phyloP scores from a whole-genome alignment of 1,284 basidiomycete genomes.

The Cystobasidium sp. region DNA sequence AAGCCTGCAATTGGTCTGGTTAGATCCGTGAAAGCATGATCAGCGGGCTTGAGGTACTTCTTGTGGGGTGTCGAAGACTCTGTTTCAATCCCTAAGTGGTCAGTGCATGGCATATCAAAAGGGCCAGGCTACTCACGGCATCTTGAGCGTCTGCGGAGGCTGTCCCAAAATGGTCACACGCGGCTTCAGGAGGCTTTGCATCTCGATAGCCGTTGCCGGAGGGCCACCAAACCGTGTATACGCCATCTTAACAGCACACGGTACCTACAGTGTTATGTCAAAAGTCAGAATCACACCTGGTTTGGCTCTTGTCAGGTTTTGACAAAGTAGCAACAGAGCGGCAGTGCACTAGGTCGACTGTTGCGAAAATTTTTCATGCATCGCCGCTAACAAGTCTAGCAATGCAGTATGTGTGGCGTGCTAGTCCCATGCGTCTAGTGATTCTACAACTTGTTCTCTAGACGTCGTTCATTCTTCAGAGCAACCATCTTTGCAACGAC shows the following conservation, averaged over 20 bases:
- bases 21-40: not conserved
- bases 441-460: slow-evolving; percentile 63
- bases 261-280: not conserved
- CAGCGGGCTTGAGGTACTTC: not conserved
- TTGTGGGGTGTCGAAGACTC: slow-evolving; percentile 26
- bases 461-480: slow-evolving; percentile 67
- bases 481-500: slow-evolving; percentile 67
- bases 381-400: not conserved
- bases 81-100: not conserved
- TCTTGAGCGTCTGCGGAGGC: slow-evolving; percentile 20
- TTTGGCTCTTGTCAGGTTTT: not conserved
- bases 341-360: not conserved
- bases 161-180: slow-evolving; percentile 11
- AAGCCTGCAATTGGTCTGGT: not conserved
- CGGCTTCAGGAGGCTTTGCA: not conserved
- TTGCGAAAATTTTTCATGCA: slow-evolving; percentile 7
- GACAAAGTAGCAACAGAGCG: not conserved
- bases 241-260: not conserved
- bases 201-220: slow-evolving; percentile 1
- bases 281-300: not conserved
- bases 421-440: not conserved
- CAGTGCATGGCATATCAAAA: not conserved
- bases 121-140: slow-evolving; percentile 6
- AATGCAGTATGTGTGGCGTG: not conserved
- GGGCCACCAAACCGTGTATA: not conserved